Evolutionary conservation across 78 protist genomes (phyloP), one percentile per base, ranked within the genome.

Genomic region (Chrysochromulina tobinii): DNA sequence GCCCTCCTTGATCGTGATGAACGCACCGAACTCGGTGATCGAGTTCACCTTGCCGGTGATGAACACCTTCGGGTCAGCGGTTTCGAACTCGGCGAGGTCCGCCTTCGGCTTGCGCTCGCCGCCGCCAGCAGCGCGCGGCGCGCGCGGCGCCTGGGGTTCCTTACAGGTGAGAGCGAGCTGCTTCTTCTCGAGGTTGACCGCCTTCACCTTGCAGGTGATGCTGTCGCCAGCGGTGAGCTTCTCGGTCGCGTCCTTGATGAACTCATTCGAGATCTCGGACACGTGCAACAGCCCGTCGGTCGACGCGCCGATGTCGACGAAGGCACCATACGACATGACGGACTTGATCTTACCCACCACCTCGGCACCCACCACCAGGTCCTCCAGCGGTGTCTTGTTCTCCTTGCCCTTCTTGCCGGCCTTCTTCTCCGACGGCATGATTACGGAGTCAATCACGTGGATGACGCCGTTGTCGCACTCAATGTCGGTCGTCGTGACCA

Each of bases 231-330:
- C 64, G 12, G n/a, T 23, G 50, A 79, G 11, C 61, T 25, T 54
- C 14, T 51, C 59, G 3, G 8, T 23, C 15, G 61, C 61, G 48
- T 79, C 64, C 61, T 54, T 3, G 15, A 79, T 51, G 61, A 54
- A 79, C 18, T 0, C 9, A 12, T 79, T 38, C 9, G 51, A 1
- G 38, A 79, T 79, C n/a, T 79, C 87, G 12, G 87, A 79, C 8
- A 79, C 61, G 38, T 79, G 87, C 18, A 79, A 64, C 87, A 79
- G 61, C 3, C 87, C 87, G 61, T 79, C 87, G 11, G 21, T 79
- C 14, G 87, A 0, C 12, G 11, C 14, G 48, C 87, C 87, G 25
- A 75, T 50, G 83, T 75, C 57, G 58, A 75, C 57, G 25, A 75
- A 75, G 18, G 83, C 83, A 14, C 83, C 83, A 21, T 75, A 75